Conservation (phyloP, 192 early-diverging fungal genomes). For the Coemansia sp. region DNA sequence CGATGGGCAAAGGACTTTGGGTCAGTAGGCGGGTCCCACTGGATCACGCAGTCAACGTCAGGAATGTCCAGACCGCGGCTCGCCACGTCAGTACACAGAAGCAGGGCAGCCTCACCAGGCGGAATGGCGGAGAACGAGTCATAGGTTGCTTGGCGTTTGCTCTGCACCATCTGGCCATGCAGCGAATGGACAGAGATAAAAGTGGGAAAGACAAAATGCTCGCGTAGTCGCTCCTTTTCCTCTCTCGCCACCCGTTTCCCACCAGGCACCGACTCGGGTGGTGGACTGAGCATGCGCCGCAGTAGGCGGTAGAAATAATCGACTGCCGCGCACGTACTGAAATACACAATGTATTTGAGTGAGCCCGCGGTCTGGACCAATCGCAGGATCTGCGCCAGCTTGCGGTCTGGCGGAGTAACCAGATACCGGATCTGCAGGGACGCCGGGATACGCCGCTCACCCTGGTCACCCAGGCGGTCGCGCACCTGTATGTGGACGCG, state of each 20-base stretch:
- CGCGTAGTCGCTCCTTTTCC: slow-evolving; percentile 18
- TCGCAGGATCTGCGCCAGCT: slow-evolving; percentile 71
- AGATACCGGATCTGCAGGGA: slow-evolving; percentile 71
- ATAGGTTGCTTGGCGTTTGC: slow-evolving; percentile 78
- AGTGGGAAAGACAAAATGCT: slow-evolving; percentile 9
- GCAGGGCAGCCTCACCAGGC: slow-evolving; percentile 62
- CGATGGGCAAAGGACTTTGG: slow-evolving; percentile 94
- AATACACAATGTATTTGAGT: slow-evolving; percentile 91
- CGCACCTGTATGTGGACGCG: slow-evolving; percentile 87
- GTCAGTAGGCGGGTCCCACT: slow-evolving; percentile 94
- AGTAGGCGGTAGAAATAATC: slow-evolving; percentile 86
- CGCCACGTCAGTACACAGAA: slow-evolving; percentile 95
- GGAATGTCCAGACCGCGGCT: slow-evolving; percentile 94
- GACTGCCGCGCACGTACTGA: slow-evolving; percentile 92
- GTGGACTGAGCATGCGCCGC: slow-evolving; percentile 31
- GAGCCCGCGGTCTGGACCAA: slow-evolving; percentile 56
- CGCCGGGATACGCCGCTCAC: slow-evolving; percentile 27
- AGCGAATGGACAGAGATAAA: slow-evolving; percentile 58
- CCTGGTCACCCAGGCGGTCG: slow-evolving; percentile 24
- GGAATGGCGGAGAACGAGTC: slow-evolving; percentile 67
- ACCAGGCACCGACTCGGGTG: slow-evolving; percentile 26
- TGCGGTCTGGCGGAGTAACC: slow-evolving; percentile 75
- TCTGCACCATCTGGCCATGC: slow-evolving; percentile 93
- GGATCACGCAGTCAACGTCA: slow-evolving; percentile 91
- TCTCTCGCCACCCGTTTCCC: slow-evolving; percentile 26